phyloP scores from a whole-genome alignment of 106 monocot species.

The Dendrobium huoshanense region DNA sequence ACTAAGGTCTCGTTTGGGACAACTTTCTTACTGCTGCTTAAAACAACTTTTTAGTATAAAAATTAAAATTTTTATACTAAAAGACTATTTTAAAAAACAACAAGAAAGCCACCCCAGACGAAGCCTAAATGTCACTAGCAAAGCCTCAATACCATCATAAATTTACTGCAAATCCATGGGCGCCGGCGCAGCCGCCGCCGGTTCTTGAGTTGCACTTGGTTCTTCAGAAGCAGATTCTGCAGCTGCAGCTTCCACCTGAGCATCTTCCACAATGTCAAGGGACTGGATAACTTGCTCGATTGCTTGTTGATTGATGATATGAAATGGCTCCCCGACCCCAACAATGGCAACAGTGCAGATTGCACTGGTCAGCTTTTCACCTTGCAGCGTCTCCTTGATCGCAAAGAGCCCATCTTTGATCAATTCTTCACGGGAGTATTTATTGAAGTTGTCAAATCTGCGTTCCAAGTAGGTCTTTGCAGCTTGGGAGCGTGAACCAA shows the following conservation, averaged over 20 bases:
- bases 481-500: slow-evolving; percentile 94
- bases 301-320: slow-evolving; percentile 42
- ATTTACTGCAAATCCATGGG: slow-evolving; percentile 44
- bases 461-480: slow-evolving; percentile 90
- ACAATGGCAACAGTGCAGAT: slow-evolving; percentile 87
- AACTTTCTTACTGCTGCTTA: too few relatives aligned
- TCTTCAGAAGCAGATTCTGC: slow-evolving; percentile 15
- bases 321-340: slow-evolving; percentile 72
- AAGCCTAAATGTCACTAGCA: background rate
- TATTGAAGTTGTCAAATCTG: slow-evolving; percentile 35
- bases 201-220: slow-evolving; percentile 15
- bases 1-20: too few relatives aligned
- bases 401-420: slow-evolving; percentile 89
- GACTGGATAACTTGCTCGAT: slow-evolving; percentile 71
- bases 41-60: too few relatives aligned
- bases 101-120: too few relatives aligned
- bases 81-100: too few relatives aligned
- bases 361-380: slow-evolving; percentile 73
- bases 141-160: background rate
- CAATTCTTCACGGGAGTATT: slow-evolving; percentile 64
- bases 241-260: slow-evolving; percentile 6
- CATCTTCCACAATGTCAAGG: slow-evolving; percentile 54
- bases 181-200: slow-evolving; percentile 27
- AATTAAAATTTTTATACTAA: too few relatives aligned
- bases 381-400: slow-evolving; percentile 91